phyloP scores from a whole-genome alignment of 768 basidiomycete species.

The Cubamyces lactineus region DNA sequence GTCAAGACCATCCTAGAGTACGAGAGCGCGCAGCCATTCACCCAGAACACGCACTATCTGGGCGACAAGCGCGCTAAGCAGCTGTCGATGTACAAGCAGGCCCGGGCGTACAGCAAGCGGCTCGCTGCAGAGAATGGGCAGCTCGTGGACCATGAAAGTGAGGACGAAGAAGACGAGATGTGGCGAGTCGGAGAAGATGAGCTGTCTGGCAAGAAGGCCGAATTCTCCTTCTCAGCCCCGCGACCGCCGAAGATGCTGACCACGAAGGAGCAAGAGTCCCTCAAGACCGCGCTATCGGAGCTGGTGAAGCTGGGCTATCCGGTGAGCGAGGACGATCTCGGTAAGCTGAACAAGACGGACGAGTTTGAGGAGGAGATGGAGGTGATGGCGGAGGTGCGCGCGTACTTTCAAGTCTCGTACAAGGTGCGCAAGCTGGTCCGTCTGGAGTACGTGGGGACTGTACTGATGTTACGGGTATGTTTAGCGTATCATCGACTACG shows the following conservation, averaged over 20 bases:
- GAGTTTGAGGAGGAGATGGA: slow-evolving; percentile 54
- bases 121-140: neutral
- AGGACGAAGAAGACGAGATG: neutral
- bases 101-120: neutral
- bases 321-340: slow-evolving; percentile 45
- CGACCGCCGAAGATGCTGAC: slow-evolving; percentile 1
- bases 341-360: slow-evolving; percentile 53
- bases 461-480: neutral
- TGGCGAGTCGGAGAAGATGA: neutral
- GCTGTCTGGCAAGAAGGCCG: neutral
- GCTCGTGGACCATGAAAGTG: neutral
- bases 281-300: slow-evolving; percentile 41
- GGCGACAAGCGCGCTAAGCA: neutral
- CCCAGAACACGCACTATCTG: too few species aligned
- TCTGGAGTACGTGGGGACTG: neutral
- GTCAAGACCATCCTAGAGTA: too few species aligned
- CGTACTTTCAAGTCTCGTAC: slow-evolving; percentile 58
- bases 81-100: neutral
- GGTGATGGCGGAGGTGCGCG: slow-evolving; percentile 74
- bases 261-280: slow-evolving; percentile 22
- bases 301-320: slow-evolving; percentile 45
- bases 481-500: slow-evolving; percentile 56
- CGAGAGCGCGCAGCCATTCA: too few species aligned
- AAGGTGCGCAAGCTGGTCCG: slow-evolving; percentile 44
- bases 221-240: neutral